These are phyloP conservation scores for Furcasterigmium furcatum DNA, from an alignment of 2,329 filamentous ascomycete species.

Conservation along the genomic window DNA sequence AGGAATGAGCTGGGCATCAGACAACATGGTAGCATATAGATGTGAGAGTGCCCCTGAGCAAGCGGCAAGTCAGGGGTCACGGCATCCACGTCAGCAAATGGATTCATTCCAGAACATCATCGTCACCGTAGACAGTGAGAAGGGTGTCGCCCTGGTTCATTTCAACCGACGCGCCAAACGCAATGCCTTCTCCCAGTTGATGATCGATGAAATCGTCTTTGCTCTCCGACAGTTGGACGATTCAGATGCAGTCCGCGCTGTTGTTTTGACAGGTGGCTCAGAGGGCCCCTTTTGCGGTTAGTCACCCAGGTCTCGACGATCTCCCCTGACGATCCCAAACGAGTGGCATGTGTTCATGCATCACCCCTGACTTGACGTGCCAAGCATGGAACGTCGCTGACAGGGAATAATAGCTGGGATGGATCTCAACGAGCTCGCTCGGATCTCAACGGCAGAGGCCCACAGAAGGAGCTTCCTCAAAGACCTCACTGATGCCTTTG, in stretches of 20 bases:
- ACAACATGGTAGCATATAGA: no score
- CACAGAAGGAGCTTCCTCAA: slow-evolving; percentile 22
- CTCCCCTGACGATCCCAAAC: no score
- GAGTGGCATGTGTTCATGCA: no score
- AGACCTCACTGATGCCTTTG: slow-evolving; percentile 34
- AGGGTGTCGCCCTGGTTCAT: slow-evolving; percentile 9
- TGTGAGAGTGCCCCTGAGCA: no score
- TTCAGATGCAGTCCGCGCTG: slow-evolving; percentile 22
- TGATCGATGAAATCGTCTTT: slow-evolving; percentile 41
- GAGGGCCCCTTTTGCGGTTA: slow-evolving; percentile 31
- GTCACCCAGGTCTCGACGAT: slow-evolving; percentile 4
- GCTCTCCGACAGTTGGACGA: slow-evolving; percentile 11
- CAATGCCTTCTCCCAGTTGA: slow-evolving; percentile 52
- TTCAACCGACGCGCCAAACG: slow-evolving; percentile 49
- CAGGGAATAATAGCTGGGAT: no score
- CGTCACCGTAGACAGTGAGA: slow-evolving; percentile 6
- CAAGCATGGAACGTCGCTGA: no score
- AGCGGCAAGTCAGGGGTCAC: no score
- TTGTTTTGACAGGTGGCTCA: slow-evolving; percentile 31
- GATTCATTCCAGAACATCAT: slow-evolving; percentile 8
- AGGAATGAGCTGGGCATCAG: no score
- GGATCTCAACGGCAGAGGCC: slow-evolving; percentile 17
- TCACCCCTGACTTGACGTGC: no score
- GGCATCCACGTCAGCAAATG: no score
- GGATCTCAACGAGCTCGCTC: slow-evolving; percentile 16